Evolutionary conservation across 345 rosid genomes (phyloP), one percentile per base, ranked within the genome.

Genomic region (Bruguiera parviflora): DNA sequence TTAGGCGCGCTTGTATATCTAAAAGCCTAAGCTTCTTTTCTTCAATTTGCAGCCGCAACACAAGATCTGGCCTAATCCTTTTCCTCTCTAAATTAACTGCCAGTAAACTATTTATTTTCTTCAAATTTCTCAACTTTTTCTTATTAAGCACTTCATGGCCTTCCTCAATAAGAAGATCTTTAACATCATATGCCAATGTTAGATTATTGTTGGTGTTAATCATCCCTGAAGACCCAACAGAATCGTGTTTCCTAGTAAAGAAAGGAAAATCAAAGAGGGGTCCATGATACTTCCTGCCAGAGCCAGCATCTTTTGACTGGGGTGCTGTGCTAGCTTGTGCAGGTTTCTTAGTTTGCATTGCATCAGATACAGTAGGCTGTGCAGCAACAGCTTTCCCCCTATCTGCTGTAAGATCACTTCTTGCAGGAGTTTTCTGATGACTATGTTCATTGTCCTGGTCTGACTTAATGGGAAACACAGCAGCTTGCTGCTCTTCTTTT

Each of bases 41-140:
- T 84, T 96, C 98, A 73, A 96, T 96, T 80, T 96, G 99, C 80
- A 96, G 81, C 60, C 99, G 90, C 60, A 96, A 76, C 72, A 96
- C 96, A 84, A 96, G 97, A 86, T 96, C 99, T 57, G 99, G 99
- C 84, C 90, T 84, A 75, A 96, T 92, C 84, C 98, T 89, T 81
- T 92, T 96, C 78, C 97, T 90, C 78, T 96, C 99, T 73, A 92
- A 81, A 80, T 96, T 96, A 55, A 82, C 87, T 61, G 98, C 86
- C 70, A 96, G 80, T 63, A 96, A 69, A 58, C 90, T 84, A 64
- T 84, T 84, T 69, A 96, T 96, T 79, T 90, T 96, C 84, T 83
- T 90, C 81, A 96, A 75, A 82, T 85, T 83, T 73, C 90, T 88
- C 18, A 89, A 77, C 78, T 97, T 87, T 80, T 85, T 92, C 82